phyloP scores from a whole-genome alignment of 2,329 filamentous ascomycete species.

The Fusarium globosum region DNA sequence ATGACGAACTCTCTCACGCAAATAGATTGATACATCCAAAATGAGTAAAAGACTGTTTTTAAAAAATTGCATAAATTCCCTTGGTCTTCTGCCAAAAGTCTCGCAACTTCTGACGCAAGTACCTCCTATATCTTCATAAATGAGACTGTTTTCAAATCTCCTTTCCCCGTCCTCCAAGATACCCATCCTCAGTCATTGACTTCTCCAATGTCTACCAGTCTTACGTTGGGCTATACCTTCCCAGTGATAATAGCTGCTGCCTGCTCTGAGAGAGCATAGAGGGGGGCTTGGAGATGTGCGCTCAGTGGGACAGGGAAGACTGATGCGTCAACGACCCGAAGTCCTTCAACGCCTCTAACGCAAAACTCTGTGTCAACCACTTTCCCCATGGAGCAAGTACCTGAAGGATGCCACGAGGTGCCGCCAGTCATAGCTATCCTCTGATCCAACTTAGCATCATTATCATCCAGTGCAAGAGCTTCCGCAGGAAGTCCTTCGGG shows the following conservation, averaged over 20 bases:
- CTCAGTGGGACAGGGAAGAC: slow-evolving; percentile 48
- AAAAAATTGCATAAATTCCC: rapidly evolving
- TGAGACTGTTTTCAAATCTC: background rate
- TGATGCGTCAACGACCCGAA: slow-evolving; percentile 51
- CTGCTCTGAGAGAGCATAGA: slow-evolving; percentile 52
- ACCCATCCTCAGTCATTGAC: background rate
- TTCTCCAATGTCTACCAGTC: too few relatives aligned
- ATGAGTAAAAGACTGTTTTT: background rate
- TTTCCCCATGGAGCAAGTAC: slow-evolving; percentile 65
- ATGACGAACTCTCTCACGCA: too few relatives aligned
- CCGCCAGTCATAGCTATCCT: slow-evolving; percentile 41
- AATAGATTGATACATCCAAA: background rate
- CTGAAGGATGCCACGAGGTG: slow-evolving; percentile 64
- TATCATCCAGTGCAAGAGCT: slow-evolving; percentile 27
- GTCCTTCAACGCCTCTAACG: slow-evolving; percentile 56
- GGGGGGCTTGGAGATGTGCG: slow-evolving; percentile 46
- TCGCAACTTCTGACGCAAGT: background rate
- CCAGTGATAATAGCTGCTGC: slow-evolving; percentile 43
- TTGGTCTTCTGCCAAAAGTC: background rate
- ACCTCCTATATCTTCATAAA: background rate
- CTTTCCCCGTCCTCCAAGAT: background rate
- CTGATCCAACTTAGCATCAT: slow-evolving; percentile 37
- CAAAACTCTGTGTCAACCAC: slow-evolving; percentile 67
- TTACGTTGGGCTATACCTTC: background rate
- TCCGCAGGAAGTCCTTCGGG: slow-evolving; percentile 26